These are phyloP conservation scores for Pleurotus tuoliensis DNA, from an alignment of 768 basidiomycete genomes.

Conservation along the genomic window DNA sequence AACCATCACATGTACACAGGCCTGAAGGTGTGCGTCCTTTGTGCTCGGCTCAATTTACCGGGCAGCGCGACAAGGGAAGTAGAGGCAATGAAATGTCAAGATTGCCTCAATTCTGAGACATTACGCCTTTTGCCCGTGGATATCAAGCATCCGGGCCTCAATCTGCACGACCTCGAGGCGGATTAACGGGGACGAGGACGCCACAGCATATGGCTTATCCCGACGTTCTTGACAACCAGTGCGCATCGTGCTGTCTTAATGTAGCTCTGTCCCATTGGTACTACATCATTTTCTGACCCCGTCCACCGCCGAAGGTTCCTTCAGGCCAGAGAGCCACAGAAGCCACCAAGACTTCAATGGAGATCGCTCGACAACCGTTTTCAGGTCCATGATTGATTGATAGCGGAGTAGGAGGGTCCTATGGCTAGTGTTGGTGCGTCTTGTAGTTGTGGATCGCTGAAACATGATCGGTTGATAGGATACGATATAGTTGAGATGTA, in stretches of 20 bases:
- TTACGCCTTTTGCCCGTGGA: neutral
- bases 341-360: neutral
- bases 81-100: constrained; percentile 4
- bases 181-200: constrained; percentile 5
- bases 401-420: neutral
- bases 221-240: neutral
- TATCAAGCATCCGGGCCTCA: neutral
- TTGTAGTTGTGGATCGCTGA: neutral
- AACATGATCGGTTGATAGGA: constrained; percentile 9
- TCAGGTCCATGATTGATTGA: constrained; percentile 2
- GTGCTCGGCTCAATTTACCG: neutral
- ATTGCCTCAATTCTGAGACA: neutral
- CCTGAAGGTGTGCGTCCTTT: neutral
- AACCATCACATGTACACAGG: neutral
- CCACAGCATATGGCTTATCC: constrained; percentile 3
- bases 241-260: neutral
- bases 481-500: constrained; percentile 6
- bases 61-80: neutral
- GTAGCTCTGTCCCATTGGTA: neutral
- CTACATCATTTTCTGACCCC: neutral
- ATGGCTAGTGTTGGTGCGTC: neutral
- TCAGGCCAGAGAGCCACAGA: neutral
- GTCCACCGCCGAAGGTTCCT: neutral
- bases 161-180: constrained; percentile 1
- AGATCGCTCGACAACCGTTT: neutral